phyloP scores from a whole-genome alignment of 2,329 filamentous ascomycete genomes.

The Colletotrichum karsti region DNA sequence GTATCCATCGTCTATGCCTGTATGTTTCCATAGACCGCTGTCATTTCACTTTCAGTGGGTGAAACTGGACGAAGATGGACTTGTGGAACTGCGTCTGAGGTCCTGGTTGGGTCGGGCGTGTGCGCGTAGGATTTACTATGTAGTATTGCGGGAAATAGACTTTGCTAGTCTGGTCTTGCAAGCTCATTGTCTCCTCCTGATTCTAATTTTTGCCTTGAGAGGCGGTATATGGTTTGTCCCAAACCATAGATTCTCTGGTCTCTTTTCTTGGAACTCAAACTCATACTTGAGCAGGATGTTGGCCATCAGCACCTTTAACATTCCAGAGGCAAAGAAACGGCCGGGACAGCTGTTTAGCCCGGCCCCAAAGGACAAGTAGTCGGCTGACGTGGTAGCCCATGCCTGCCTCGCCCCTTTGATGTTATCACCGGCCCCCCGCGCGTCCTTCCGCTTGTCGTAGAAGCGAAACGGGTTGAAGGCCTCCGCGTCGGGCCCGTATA shows the following conservation, averaged over 20 bases:
- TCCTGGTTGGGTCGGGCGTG: not conserved
- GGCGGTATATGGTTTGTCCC: conserved; percentile 3
- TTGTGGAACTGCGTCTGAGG: not conserved
- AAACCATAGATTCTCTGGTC: conserved; percentile 6
- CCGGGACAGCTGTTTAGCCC: not conserved
- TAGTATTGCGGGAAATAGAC: not conserved
- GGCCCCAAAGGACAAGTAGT: conserved; percentile 45
- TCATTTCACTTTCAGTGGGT: not conserved
- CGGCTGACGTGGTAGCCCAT: conserved; percentile 41
- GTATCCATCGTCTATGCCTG: not conserved
- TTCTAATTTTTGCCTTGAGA: conserved; percentile 1
- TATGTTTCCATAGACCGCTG: not conserved
- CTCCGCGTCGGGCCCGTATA: conserved; percentile 32
- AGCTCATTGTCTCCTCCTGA: not conserved
- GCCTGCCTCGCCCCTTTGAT: conserved; percentile 36
- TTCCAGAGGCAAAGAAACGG: not conserved
- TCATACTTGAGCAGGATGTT: not conserved
- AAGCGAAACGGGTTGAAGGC: conserved; percentile 39
- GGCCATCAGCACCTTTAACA: conserved; percentile 5
- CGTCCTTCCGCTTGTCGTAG: conserved; percentile 31
- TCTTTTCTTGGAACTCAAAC: conserved; percentile 1
- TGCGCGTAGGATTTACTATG: not conserved
- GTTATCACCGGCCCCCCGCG: conserved; percentile 31
- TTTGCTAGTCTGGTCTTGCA: not conserved
- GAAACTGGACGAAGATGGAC: not conserved